Conservation (phyloP, 2,329 filamentous ascomycete species). For the Penicillium expansum region DNA sequence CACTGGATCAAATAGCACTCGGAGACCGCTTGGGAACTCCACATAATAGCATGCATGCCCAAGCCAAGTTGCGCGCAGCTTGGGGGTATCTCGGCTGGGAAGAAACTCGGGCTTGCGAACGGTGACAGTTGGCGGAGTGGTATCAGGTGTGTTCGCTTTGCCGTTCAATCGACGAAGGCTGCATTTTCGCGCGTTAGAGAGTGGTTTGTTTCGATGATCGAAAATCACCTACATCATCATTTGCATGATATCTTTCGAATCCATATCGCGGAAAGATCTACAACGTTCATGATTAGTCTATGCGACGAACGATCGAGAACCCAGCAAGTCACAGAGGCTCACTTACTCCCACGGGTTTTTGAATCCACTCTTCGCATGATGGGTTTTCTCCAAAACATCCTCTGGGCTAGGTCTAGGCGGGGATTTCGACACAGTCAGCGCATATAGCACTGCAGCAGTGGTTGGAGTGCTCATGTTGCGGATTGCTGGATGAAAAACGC, state of each 20-base stretch:
- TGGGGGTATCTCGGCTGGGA: slow-evolving; percentile 54
- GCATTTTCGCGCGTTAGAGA: neutral
- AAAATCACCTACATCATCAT: slow-evolving; percentile 20
- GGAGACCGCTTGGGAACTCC: slow-evolving; percentile 80
- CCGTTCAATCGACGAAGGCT: slow-evolving; percentile 47
- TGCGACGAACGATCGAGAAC: neutral
- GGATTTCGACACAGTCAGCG: slow-evolving; percentile 40
- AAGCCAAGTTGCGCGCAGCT: slow-evolving; percentile 85
- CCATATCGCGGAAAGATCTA: slow-evolving; percentile 23
- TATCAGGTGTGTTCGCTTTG: slow-evolving; percentile 57
- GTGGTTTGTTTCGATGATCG: neutral
- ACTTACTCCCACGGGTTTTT: slow-evolving; percentile 47
- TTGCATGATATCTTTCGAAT: slow-evolving; percentile 10
- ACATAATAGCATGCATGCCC: slow-evolving; percentile 93
- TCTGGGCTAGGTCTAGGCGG: slow-evolving; percentile 36
- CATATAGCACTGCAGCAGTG: slow-evolving; percentile 41
- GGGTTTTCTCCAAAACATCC: slow-evolving; percentile 40
- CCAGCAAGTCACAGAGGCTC: neutral
- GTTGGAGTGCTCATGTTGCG: slow-evolving; percentile 38
- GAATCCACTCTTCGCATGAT: slow-evolving; percentile 41
- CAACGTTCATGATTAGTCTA: slow-evolving; percentile 11
- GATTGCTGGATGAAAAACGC: slow-evolving; percentile 13
- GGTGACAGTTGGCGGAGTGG: slow-evolving; percentile 62
- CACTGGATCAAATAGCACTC: slow-evolving; percentile 90
- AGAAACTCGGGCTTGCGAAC: slow-evolving; percentile 68